Evolutionary conservation across 306 rosid genomes (phyloP), one percentile per base, ranked within the genome.

Genomic region (Crataegus laevigata): DNA sequence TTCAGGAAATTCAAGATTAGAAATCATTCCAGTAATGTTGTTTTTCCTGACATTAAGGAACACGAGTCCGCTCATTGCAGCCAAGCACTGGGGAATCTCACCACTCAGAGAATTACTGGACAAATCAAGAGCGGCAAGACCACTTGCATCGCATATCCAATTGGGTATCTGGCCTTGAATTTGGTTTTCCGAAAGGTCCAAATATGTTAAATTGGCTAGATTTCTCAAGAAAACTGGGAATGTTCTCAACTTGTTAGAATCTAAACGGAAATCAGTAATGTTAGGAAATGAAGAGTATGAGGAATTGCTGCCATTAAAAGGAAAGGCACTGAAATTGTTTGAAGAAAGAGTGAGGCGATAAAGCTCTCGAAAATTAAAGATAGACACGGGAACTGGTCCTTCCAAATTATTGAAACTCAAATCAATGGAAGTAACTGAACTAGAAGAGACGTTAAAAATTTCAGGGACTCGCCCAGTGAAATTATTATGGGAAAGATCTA

Each of bases 371-470:
- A 91, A 73, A 22, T 62, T 2, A 25, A 73, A 84, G 51, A 83
- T 18, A 6, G 70, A 75, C 14, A 1, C 0, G 1, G 85, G 89
- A 72, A 88, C 51, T 1, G 79, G 62, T 11, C 96, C 92, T n/a
- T 80, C 81, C 72, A 91, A 66, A 4, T 60, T 55, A 60, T 91
- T 91, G 66, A 22, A 75, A 4, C 84, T 74, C 47, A 91, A 80
- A 78, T 84, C 86, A 5, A 91, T 79, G n/a, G 0, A 40, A 8
- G 18, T 66, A 38, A 82, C 38, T 0, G 5, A 19, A 40, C 30
- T 54, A 6, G 78, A 55, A 24, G n/a, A n/a, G n/a, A n/a, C n/a
- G n/a, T n/a, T n/a, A n/a, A n/a, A n/a, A n/a, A n/a, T n/a, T n/a
- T n/a, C n/a, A n/a, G n/a, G n/a, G n/a, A n/a, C n/a, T n/a, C n/a